These are phyloP conservation scores for Pleurotus giganteus DNA, from an alignment of 768 basidiomycete genomes.

Conservation along the genomic window DNA sequence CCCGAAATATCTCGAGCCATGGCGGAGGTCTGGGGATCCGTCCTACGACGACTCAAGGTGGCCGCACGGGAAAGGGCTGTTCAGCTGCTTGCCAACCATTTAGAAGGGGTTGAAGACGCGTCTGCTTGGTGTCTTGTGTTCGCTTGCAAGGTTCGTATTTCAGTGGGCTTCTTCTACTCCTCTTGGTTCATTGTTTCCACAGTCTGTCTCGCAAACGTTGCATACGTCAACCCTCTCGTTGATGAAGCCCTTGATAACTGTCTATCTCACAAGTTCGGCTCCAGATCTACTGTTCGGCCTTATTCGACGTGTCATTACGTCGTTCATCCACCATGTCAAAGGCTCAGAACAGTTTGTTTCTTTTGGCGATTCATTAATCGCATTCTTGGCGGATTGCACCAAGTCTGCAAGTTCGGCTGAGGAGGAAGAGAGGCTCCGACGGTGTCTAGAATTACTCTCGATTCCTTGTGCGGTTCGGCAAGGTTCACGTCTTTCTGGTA, in stretches of 20 bases:
- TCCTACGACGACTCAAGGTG: constrained; percentile 69
- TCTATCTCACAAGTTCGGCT: constrained; percentile 41
- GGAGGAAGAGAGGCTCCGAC: constrained; percentile 40
- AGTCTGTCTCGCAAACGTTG: constrained; percentile 83
- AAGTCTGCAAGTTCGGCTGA: constrained; percentile 18
- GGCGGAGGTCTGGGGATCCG: constrained; percentile 86
- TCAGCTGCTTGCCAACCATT: constrained; percentile 46
- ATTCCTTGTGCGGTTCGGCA: constrained; percentile 63
- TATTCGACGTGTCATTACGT: constrained; percentile 71
- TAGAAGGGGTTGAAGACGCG: constrained; percentile 55
- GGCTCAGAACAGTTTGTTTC: constrained; percentile 60
- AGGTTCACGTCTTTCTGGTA: constrained; percentile 67
- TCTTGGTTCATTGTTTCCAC: constrained; percentile 9
- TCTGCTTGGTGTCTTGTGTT: constrained; percentile 74
- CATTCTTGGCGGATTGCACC: constrained; percentile 28
- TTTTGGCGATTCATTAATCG: constrained; percentile 52
- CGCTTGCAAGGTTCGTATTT: constrained; percentile 66
- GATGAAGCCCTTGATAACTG: constrained; percentile 53
- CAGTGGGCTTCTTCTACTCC: constrained; percentile 3
- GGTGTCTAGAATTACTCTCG: constrained; percentile 55
- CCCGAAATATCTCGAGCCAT: constrained; percentile 74
- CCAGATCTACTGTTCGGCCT: constrained; percentile 49
- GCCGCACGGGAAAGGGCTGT: constrained; percentile 57
- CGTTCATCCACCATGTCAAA: constrained; percentile 82
- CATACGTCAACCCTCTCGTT: constrained; percentile 74